A percentile compares a stretch with the other conserved stretches of the same genome.
phyloP scores from a whole-genome alignment of 352 stramenopile species.

The Aphanomyces stellatus region DNA sequence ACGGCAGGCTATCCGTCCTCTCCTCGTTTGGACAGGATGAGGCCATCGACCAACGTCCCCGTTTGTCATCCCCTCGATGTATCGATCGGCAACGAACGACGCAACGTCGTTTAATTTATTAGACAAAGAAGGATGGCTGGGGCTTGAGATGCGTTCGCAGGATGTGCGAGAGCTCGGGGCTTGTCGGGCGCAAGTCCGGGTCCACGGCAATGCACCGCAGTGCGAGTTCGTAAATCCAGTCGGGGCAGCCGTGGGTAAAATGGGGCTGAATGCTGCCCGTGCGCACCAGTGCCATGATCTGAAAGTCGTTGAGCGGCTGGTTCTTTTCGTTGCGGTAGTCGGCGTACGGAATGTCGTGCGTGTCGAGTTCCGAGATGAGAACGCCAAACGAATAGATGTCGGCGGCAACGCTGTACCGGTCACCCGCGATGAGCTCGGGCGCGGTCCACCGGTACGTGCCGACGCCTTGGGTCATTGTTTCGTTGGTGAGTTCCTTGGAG shows the following conservation, averaged over 20 bases:
- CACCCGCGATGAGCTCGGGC: constrained; percentile 42
- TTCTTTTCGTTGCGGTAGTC: constrained; percentile 29
- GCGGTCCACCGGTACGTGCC: constrained; percentile 47
- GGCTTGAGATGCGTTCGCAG: neutral
- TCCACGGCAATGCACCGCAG: constrained; percentile 30
- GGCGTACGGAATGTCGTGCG: constrained; percentile 40
- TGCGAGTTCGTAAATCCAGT: constrained; percentile 28
- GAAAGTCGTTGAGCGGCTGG: constrained; percentile 31
- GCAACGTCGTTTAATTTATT: too few relatives aligned
- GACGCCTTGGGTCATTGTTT: constrained; percentile 42
- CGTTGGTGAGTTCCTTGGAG: constrained; percentile 30
- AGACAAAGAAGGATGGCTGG: neutral
- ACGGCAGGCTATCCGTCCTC: too few relatives aligned
- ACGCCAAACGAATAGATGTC: constrained; percentile 58
- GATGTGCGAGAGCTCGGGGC: neutral
- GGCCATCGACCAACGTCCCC: too few relatives aligned
- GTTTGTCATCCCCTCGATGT: too few relatives aligned
- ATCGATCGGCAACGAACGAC: too few relatives aligned
- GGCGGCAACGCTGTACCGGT: constrained; percentile 34
- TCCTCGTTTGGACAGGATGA: too few relatives aligned
- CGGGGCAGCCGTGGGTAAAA: constrained; percentile 32
- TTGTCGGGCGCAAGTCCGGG: constrained; percentile 5
- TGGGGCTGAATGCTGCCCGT: constrained; percentile 26
- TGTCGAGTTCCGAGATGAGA: constrained; percentile 48
- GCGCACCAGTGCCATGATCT: constrained; percentile 37